These are phyloP conservation scores for Solanum ahanhuiri DNA, from an alignment of 257 asterid species.

Conservation along the genomic window DNA sequence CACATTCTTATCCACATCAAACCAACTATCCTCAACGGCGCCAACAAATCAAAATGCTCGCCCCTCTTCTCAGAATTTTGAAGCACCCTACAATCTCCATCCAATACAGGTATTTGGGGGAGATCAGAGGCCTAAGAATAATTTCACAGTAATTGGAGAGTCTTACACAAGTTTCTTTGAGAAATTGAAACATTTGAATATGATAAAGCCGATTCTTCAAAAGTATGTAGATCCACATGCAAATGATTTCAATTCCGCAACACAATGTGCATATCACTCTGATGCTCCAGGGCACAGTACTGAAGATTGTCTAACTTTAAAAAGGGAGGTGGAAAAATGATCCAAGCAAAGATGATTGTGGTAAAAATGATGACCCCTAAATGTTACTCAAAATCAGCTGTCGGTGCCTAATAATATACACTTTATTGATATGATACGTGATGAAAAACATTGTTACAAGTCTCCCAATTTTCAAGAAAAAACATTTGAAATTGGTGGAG, in stretches of 20 bases:
- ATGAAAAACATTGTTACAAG: too few species aligned
- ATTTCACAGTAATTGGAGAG: too few species aligned
- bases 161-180: too few species aligned
- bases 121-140: too few species aligned
- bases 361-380: neutral
- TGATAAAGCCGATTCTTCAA: neutral
- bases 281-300: neutral
- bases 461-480: neutral
- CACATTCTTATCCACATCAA: too few species aligned
- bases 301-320: neutral
- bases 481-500: neutral
- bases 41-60: too few species aligned
- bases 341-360: neutral
- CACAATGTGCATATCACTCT: neutral
- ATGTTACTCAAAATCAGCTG: neutral
- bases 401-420: neutral
- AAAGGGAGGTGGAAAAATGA: neutral
- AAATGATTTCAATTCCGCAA: neutral
- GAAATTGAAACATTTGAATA: neutral
- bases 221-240: neutral
- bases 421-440: neutral
- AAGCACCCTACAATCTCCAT: too few species aligned
- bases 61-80: too few species aligned
- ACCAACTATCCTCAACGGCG: too few species aligned
- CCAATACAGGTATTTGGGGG: too few species aligned